These are phyloP conservation scores for Leccinum aurantiacum DNA, from an alignment of 768 basidiomycete species.

Conservation along the genomic window DNA sequence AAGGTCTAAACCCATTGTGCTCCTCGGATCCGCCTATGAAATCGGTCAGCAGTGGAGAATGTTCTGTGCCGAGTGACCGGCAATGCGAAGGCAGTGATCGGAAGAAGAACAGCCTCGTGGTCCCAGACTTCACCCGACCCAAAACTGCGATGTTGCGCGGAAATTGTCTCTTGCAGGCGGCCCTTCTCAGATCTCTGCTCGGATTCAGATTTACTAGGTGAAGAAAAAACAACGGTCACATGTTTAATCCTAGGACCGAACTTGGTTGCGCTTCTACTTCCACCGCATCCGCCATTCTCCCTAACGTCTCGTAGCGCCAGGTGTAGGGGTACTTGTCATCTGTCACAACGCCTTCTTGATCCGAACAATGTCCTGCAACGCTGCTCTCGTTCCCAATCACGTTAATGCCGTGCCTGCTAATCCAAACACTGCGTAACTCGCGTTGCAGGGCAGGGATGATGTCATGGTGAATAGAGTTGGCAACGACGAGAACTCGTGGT, in stretches of 20 bases:
- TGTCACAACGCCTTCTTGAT: conserved; percentile 15
- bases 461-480: conserved; percentile 68
- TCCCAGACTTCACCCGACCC: background rate
- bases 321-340: conserved; percentile 37
- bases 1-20: background rate
- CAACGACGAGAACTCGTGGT: conserved; percentile 57
- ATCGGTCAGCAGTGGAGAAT: background rate
- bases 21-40: background rate
- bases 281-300: conserved; percentile 60
- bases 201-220: background rate
- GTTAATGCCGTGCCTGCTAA: conserved; percentile 44
- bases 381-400: conserved; percentile 37
- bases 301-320: conserved; percentile 60
- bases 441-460: conserved; percentile 57
- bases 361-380: conserved; percentile 32
- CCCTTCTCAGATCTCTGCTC: conserved; percentile 3
- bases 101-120: background rate
- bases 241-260: background rate
- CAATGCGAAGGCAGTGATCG: background rate
- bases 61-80: background rate
- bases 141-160: background rate
- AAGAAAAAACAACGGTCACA: background rate
- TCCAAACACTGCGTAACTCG: conserved; percentile 65
- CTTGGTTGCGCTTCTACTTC: conserved; percentile 36
- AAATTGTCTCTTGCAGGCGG: background rate